phyloP scores from a whole-genome alignment of 169 alveolate genomes.

The Plasmodium billcollinsi region DNA sequence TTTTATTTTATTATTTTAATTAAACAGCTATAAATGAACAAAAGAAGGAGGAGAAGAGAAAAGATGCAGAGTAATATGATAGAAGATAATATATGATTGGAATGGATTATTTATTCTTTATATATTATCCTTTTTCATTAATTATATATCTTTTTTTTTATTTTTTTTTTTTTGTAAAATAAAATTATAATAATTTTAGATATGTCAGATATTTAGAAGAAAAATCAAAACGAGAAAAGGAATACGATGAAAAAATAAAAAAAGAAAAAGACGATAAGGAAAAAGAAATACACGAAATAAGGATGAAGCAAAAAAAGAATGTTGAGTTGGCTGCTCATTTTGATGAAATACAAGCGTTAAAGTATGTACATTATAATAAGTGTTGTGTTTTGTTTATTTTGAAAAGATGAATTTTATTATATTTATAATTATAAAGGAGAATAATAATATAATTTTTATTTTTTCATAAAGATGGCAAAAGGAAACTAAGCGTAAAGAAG shows the following conservation, averaged over 20 bases:
- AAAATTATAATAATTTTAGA: slow-evolving; percentile 9
- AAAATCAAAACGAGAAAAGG: slow-evolving; percentile 55
- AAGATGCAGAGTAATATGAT: slow-evolving; percentile 48
- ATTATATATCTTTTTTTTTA: too few species aligned
- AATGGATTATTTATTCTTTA: not conserved
- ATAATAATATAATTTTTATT: not conserved
- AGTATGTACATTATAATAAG: slow-evolving; percentile 7
- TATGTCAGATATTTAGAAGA: slow-evolving; percentile 43
- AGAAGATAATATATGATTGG: not conserved
- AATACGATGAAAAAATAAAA: slow-evolving; percentile 59
- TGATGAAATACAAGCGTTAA: slow-evolving; percentile 70
- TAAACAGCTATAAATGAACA: slow-evolving; percentile 26
- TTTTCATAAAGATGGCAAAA: slow-evolving; percentile 52
- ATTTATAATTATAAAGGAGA: not conserved
- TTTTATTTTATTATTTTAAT: not conserved
- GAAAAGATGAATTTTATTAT: not conserved
- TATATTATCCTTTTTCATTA: too few species aligned
- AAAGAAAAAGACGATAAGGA: slow-evolving; percentile 66
- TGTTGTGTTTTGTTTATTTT: too few species aligned
- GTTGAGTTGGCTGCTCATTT: slow-evolving; percentile 55
- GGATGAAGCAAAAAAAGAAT: slow-evolving; percentile 75
- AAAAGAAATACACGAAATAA: slow-evolving; percentile 59
- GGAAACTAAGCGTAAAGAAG: slow-evolving; percentile 55
- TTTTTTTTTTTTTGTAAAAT: too few species aligned
- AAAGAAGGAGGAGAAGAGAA: slow-evolving; percentile 41